Evolutionary conservation across 805 yeast genomes (phyloP), one percentile per base, ranked within the genome.

Genomic region (Ogataea thermomethanolica): DNA sequence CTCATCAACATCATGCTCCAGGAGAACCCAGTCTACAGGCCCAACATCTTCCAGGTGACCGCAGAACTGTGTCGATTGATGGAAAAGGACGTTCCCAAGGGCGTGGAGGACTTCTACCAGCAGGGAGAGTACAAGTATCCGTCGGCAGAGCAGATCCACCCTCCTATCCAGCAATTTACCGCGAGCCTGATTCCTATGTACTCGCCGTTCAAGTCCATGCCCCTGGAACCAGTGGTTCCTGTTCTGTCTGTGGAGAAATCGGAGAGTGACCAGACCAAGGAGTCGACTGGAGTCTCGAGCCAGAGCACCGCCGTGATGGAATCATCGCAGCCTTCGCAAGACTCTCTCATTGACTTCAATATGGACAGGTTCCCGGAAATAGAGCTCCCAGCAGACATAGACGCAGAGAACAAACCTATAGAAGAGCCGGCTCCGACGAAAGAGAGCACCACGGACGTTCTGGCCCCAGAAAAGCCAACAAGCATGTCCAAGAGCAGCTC

Each of bases 1-100:
- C 68, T 93, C 56, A 83, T 89, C 39, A 74, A 82, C 29, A 79
- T 85, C 22, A 76, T 88, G 81, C 69, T 91, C 28, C 87, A 85
- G 47, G 95, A 86, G 43, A 85, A 83, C 51, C 96, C 97, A 3
- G 58, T 76, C 10, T 69, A 74, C 49, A 74, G 99, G 54, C 98
- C 98, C 2, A 90, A 88, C 58, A 79, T 88, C 12, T 87, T 80
- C 49, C 97, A 90, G 62, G 83, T 91, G 1, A 55, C 81, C 43
- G 61, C 66, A 40, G 85, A 80, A 50, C 57, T 89, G 25, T 79
- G 83, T 58, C 64, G 77, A 32, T 67, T 89, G 59, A 63, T 78
- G 37, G 78, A 78, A 25, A 67, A 76, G 42, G 69, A 75, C 37
- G 67, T 70, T 28, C 37, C 39, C 6, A 40, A 64, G 12, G 58